Evolutionary conservation across 495 filamentous ascomycete genomes (phyloP).

Genomic region (Penicillium simplicissimum): DNA sequence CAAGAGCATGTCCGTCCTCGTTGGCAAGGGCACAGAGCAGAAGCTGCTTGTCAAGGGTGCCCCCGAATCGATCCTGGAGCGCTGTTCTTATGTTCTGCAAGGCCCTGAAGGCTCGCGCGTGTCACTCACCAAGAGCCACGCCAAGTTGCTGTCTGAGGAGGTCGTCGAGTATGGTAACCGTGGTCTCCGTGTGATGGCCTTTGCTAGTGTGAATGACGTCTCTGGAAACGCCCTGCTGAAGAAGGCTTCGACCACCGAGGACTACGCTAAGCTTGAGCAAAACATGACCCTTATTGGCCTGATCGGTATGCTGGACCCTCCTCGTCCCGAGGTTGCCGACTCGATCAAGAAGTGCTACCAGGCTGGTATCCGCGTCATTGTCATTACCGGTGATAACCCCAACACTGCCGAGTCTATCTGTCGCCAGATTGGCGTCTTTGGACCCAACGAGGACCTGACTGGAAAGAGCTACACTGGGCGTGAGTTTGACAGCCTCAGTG

Average conservation of each 20-base stretch:
- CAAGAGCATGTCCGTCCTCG: slow-evolving; percentile 98
- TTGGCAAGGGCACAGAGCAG: slow-evolving; percentile 64
- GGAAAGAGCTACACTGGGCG: slow-evolving; percentile 95
- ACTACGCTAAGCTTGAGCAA: slow-evolving; percentile 87
- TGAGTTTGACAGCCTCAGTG: slow-evolving; percentile 85
- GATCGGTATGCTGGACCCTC: slow-evolving; percentile 96
- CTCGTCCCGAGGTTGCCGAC: slow-evolving; percentile 85
- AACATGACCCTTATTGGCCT: slow-evolving; percentile 92
- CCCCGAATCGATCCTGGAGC: slow-evolving; percentile 88
- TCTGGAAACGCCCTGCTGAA: slow-evolving; percentile 66
- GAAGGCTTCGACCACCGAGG: slow-evolving; percentile 74
- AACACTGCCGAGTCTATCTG: slow-evolving; percentile 98
- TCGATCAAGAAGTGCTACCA: slow-evolving; percentile 87
- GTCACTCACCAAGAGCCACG: slow-evolving; percentile 63
- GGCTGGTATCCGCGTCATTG: slow-evolving; percentile 94
- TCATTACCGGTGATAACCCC: slow-evolving; percentile 97
- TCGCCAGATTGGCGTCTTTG: slow-evolving; percentile 94
- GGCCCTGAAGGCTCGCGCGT: slow-evolving; percentile 76
- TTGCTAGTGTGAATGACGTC: slow-evolving; percentile 77
- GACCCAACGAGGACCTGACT: slow-evolving; percentile 72
- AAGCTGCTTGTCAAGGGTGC: slow-evolving; percentile 96
- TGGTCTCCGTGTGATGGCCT: slow-evolving; percentile 91
- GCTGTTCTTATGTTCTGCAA: slow-evolving; percentile 77
- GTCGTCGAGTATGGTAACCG: slow-evolving; percentile 86
- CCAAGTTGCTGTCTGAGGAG: slow-evolving; percentile 68